Evolutionary conservation across 352 stramenopile species (phyloP).

Genomic region (Phytophthora pini): DNA sequence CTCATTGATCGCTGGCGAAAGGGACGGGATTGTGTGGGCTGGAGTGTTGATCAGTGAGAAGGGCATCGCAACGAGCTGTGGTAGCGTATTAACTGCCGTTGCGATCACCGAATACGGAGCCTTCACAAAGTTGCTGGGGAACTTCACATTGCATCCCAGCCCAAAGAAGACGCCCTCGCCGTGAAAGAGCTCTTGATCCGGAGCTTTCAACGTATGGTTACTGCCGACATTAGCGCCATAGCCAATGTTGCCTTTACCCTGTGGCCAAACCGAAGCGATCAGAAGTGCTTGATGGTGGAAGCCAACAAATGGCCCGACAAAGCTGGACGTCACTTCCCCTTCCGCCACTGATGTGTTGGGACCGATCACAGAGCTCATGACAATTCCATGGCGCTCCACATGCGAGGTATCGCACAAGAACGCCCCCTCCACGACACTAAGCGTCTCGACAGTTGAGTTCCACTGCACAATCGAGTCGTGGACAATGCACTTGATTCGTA

Average conservation of each 20-base stretch:
- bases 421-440: conserved; percentile 68
- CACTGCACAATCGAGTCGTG: conserved; percentile 74
- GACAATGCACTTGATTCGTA: conserved; percentile 72
- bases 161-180: conserved; percentile 97
- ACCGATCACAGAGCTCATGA: conserved; percentile 88
- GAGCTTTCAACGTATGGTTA: conserved; percentile 96
- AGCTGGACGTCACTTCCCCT: conserved; percentile 91
- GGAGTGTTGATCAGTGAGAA: conserved; percentile 82
- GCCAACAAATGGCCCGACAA: conserved; percentile 94
- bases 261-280: conserved; percentile 92
- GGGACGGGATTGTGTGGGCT: conserved; percentile 72
- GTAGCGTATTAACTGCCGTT: conserved; percentile 90
- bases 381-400: conserved; percentile 83
- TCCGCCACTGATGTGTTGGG: conserved; percentile 88
- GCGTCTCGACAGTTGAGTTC: conserved; percentile 65
- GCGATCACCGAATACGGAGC: conserved; percentile 95
- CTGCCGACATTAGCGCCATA: conserved; percentile 97
- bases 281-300: conserved; percentile 95
- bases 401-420: conserved; percentile 84
- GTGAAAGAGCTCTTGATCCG: conserved; percentile 90
- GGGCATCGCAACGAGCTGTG: conserved; percentile 87
- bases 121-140: conserved; percentile 93
- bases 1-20: conserved; percentile 87
- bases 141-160: conserved; percentile 94
- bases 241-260: conserved; percentile 93